Percentiles rank a stretch among this genome's conserved stretches.
Evolutionary conservation across 2,329 filamentous ascomycete genomes (phyloP).

Genomic region (Emmonsia crescens): DNA sequence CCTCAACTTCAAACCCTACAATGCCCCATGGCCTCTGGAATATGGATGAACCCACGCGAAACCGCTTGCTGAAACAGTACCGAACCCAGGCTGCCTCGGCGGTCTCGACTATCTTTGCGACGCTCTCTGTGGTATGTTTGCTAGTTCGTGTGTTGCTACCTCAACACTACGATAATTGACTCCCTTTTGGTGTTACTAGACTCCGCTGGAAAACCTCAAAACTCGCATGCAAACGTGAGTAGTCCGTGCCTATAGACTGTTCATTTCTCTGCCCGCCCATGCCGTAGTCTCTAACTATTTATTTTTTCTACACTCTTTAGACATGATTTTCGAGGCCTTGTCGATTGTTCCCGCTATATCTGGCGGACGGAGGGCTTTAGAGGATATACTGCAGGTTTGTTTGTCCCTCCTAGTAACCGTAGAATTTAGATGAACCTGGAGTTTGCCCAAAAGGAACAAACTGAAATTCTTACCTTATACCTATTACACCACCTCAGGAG

Average conservation of each 20-base stretch:
- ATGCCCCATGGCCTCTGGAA: slow-evolving; percentile 22
- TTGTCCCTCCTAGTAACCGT: background rate
- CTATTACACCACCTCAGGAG: slow-evolving; percentile 21
- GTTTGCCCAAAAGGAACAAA: background rate
- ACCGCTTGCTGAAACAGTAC: slow-evolving; percentile 36
- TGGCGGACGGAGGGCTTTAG: slow-evolving; percentile 38
- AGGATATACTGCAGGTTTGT: slow-evolving; percentile 37
- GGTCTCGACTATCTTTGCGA: slow-evolving; percentile 35
- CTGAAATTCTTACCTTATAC: background rate
- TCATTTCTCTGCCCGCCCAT: background rate
- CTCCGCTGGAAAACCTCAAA: slow-evolving; percentile 39
- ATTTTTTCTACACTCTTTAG: slow-evolving; percentile 16
- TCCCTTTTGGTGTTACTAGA: slow-evolving; percentile 20
- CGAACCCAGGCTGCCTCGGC: slow-evolving; percentile 37
- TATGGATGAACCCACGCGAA: slow-evolving; percentile 31
- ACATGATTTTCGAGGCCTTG: slow-evolving; percentile 35
- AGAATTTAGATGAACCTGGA: background rate
- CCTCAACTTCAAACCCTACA: background rate
- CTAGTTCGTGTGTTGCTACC: slow-evolving; percentile 5
- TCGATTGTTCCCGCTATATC: slow-evolving; percentile 35
- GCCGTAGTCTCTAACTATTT: background rate
- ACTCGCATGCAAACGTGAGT: slow-evolving; percentile 41
- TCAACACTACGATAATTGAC: background rate
- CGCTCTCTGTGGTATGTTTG: slow-evolving; percentile 34
- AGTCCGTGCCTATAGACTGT: background rate